Base-by-base conservation (phyloP, 2,329 filamentous ascomycete genomes). In the Fusarium tanahbumbuense region DNA sequence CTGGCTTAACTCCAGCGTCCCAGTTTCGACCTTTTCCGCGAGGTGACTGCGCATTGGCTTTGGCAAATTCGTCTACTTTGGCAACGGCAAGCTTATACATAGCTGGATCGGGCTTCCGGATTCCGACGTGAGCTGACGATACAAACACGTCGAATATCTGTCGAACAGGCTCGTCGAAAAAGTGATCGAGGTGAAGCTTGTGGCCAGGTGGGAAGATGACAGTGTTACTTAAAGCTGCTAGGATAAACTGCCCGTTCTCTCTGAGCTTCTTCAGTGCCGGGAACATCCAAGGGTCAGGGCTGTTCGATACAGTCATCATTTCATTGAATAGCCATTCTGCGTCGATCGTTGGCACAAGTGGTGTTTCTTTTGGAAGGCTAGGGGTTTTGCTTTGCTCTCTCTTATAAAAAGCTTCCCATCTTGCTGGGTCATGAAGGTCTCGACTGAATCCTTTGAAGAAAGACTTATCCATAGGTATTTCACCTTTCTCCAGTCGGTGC, bases 201-300 rank as follows among this genome's bases (percentile, higher is more conserved):
- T 98, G 93, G 0, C 86, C 91, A 0, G 86, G 84, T 0, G 94
- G 95, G 75, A 97, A 98, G 25, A 93, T 91, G 27, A 96, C 89
- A 0, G 96, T 98, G 77, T 99, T 98, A 73, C 91, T 94, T 70
- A 98, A 83, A 2, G 94, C 96, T 1, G 91, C 95, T 3, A 98
- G 80, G 34, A 95, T 85, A 72, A 91, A 94, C 60, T 83, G 82
- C 2, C 88, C 87, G 54, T 86, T 90, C 6, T 84, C 84, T 63
- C 87, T 87, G 62, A 99, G 83, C 40, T 85, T 88, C 75, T 89
- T 82, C 42, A 98, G 82, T 3, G 94, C 94, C 1, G 94, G 94
- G 69, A 88, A 93, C 91, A 98, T 96, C 84, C 92, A 92, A 6
- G 93, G 93, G 78, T 99, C 95, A 1, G 92, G 89, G 2, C 82